Evolutionary conservation across 345 rosid species (phyloP).

Genomic region (Pelargonium nanum): DNA sequence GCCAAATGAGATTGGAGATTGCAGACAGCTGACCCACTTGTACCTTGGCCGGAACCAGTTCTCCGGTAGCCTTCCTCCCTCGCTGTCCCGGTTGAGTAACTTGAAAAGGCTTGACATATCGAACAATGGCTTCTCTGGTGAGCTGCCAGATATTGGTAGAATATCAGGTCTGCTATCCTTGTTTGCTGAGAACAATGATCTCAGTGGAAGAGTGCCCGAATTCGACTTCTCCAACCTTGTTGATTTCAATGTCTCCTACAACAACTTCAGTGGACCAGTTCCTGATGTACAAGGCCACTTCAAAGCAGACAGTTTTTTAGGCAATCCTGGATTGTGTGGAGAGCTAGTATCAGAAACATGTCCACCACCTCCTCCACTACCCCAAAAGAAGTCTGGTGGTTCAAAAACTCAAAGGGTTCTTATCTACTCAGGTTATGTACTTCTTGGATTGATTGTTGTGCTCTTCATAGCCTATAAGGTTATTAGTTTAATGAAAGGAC

Average conservation of each 20-base stretch:
- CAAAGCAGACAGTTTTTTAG: constrained; percentile 27
- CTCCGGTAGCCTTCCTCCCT: constrained; percentile 33
- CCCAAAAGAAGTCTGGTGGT: constrained; percentile 7
- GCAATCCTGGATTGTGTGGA: constrained; percentile 42
- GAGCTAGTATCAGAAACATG: constrained; percentile 26
- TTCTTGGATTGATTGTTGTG: constrained; percentile 18
- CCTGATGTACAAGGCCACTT: constrained; percentile 36
- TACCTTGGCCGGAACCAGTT: constrained; percentile 28
- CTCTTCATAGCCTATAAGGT: constrained; percentile 22
- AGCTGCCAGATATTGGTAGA: constrained; percentile 28
- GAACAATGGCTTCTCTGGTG: constrained; percentile 31
- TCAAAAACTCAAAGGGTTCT: constrained; percentile 18
- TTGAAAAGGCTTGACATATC: constrained; percentile 41
- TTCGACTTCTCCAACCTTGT: constrained; percentile 36
- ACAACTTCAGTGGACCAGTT: constrained; percentile 39
- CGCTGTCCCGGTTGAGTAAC: constrained; percentile 28
- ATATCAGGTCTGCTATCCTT: constrained; percentile 31
- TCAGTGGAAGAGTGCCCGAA: constrained; percentile 30
- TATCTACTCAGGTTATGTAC: constrained; percentile 32
- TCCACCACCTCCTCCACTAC: constrained; percentile 20
- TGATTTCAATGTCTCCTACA: constrained; percentile 48
- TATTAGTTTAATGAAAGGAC: constrained; percentile 10
- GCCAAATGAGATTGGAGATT: constrained; percentile 30
- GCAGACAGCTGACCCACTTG: constrained; percentile 36
- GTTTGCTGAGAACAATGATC: constrained; percentile 35